These are phyloP conservation scores for Aspergillus tanneri DNA, from an alignment of 2,329 filamentous ascomycete genomes.

Conservation along the genomic window DNA sequence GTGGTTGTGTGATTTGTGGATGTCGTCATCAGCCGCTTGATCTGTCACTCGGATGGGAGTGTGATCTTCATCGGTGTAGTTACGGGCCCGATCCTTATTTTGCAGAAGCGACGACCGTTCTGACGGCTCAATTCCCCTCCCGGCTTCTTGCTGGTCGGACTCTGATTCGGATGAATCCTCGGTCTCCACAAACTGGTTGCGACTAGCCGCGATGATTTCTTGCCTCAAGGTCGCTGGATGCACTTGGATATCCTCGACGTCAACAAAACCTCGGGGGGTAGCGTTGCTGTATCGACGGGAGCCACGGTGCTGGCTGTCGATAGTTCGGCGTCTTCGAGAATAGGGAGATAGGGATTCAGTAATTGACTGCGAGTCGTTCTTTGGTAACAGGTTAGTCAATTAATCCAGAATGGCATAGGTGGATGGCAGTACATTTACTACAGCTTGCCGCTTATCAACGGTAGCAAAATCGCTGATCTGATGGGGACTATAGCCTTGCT, in stretches of 20 bases:
- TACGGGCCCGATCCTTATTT: slow-evolving; percentile 42
- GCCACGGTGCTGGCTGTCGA: slow-evolving; percentile 27
- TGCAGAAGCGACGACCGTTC: slow-evolving; percentile 41
- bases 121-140: slow-evolving; percentile 52
- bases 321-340: slow-evolving; percentile 31
- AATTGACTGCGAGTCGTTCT: slow-evolving; percentile 28
- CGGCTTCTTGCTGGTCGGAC: slow-evolving; percentile 53
- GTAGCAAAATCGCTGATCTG: slow-evolving; percentile 38
- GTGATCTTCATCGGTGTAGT: slow-evolving; percentile 34
- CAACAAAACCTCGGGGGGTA: slow-evolving; percentile 54
- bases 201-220: slow-evolving; percentile 84
- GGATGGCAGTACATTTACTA: slow-evolving; percentile 56
- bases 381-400: slow-evolving; percentile 20
- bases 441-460: slow-evolving; percentile 59
- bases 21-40: slow-evolving; percentile 31
- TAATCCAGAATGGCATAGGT: slow-evolving; percentile 36
- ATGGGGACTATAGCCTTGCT: slow-evolving; percentile 41
- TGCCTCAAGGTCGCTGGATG: slow-evolving; percentile 88
- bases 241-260: slow-evolving; percentile 71
- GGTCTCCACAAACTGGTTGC: slow-evolving; percentile 61
- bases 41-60: slow-evolving; percentile 11
- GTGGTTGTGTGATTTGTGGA: slow-evolving; percentile 76
- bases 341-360: slow-evolving; percentile 30
- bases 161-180: slow-evolving; percentile 55
- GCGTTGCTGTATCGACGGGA: slow-evolving; percentile 51